Conservation (phyloP, 106 monocot species). For the Amphibolis antarctica region DNA sequence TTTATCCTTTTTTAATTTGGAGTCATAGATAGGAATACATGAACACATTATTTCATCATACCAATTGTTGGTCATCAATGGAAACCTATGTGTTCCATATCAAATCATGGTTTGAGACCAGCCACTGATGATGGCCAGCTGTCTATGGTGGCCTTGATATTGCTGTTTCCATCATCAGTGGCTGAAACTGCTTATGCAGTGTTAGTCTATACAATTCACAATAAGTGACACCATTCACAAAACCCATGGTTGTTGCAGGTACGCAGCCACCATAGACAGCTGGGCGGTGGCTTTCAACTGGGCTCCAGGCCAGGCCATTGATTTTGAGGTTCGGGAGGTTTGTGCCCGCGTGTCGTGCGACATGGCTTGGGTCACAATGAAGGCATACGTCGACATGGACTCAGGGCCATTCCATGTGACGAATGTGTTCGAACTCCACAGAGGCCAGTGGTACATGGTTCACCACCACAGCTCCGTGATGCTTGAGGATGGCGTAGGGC, state of each 20-base stretch:
- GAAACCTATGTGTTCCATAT: no score
- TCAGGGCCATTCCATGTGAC: conserved; percentile 53
- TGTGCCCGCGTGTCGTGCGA: conserved; percentile 13
- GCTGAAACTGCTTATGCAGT: no score
- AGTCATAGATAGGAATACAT: no score
- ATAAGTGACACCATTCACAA: not conserved
- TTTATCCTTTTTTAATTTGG: no score
- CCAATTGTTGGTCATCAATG: no score
- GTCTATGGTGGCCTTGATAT: no score
- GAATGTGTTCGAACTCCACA: conserved; percentile 59
- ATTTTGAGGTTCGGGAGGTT: conserved; percentile 46
- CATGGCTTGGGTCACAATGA: conserved; percentile 60
- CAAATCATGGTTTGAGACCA: no score
- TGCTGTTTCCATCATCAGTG: no score
- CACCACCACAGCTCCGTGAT: conserved; percentile 48
- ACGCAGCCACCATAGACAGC: conserved; percentile 16
- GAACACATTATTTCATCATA: no score
- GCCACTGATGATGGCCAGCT: no score
- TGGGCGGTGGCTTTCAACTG: conserved; percentile 13
- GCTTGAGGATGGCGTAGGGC: conserved; percentile 3
- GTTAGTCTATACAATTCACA: no score
- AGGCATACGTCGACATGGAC: conserved; percentile 46
- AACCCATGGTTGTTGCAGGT: conserved; percentile 2
- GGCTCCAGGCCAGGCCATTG: conserved; percentile 8
- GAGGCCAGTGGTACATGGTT: conserved; percentile 65